Base-by-base conservation (phyloP, 2,329 filamentous ascomycete species). In the Cercospora zeae-maydis region DNA sequence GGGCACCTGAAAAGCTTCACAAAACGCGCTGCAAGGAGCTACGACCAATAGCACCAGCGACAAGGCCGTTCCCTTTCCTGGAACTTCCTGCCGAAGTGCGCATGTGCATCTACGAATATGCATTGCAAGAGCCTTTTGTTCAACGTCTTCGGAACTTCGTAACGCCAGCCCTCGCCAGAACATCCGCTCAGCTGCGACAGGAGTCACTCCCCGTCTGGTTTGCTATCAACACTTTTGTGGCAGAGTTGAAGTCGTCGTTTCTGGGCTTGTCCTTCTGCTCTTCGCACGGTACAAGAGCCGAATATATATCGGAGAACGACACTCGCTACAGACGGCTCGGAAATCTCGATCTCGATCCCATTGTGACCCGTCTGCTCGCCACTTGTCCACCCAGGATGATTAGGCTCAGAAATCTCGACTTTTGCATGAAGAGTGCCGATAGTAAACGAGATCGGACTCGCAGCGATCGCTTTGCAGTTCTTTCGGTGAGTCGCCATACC, bases 121-220 rank as follows among this genome's bases (percentile, higher is more conserved):
- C 55, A 16, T 16, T 63, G 1, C 45, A 13, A 7, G 47, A 61
- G 5, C 21, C 42, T 21, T 63, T 36, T 27, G 52, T 60, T 21
- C 39, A 60, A 9, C 58, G 55, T 6, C n/a, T 60, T 9, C 55
- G 52, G 3, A 57, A 37, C 42, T 59, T 62, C 21, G 36, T 33
- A 0, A 47, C 58, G 8, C 60, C 63, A 13, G 56, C 57, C 3
- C 36, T 65, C 1, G 49, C 42, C 24, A 37, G 58, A 7, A 57
- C 63, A 9, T 71, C 59, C 9, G 47, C 21, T n/a, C 65, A 66
- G 34, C 57, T 65, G 4, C 65, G 68, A 10, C 36, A 57, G 19
- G 69, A 71, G 45, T 63, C 65, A 3, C 57, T 70, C 13, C 66
- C 64, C 1, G 47, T 70, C n/a, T 71, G 65, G 62, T 70, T 69